Evolutionary conservation across 2,329 filamentous ascomycete genomes (phyloP).

Genomic region (Xylaria sp.): DNA sequence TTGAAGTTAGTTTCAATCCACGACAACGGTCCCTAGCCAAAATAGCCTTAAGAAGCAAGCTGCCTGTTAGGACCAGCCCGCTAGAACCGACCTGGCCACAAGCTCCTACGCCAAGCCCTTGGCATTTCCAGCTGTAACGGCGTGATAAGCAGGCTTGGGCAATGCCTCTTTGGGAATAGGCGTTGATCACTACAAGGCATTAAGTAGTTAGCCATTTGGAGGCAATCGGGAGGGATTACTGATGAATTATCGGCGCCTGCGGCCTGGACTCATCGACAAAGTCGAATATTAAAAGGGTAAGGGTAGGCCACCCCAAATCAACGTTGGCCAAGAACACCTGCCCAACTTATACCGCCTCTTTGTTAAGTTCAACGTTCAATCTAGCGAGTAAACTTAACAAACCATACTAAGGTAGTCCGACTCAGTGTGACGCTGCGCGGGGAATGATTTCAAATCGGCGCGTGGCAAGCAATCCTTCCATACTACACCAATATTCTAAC

Average conservation of each 20-base stretch:
- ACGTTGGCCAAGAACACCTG: slow-evolving; percentile 6
- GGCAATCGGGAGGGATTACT: slow-evolving; percentile 3
- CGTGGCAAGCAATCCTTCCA: not conserved
- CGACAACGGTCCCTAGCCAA: slow-evolving; percentile 5
- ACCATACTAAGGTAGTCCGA: slow-evolving; percentile 19
- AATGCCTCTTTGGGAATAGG: slow-evolving; percentile 5
- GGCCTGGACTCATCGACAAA: not conserved
- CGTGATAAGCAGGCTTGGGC: slow-evolving; percentile 17
- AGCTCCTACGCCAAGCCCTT: slow-evolving; percentile 20
- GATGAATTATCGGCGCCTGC: slow-evolving; percentile 11
- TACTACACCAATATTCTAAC: too few relatives aligned
- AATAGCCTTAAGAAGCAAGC: slow-evolving; percentile 17
- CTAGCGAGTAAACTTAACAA: too few relatives aligned
- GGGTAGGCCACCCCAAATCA: not conserved
- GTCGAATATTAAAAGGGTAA: slow-evolving; percentile 10
- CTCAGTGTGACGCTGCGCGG: slow-evolving; percentile 9
- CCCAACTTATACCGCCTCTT: slow-evolving; percentile 11
- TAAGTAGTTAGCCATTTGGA: not conserved
- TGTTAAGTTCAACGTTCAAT: slow-evolving; percentile 2
- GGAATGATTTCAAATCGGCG: slow-evolving; percentile 19
- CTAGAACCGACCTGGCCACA: slow-evolving; percentile 4
- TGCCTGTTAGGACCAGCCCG: not conserved
- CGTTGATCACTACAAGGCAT: not conserved
- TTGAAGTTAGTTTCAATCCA: slow-evolving; percentile 14
- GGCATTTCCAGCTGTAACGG: slow-evolving; percentile 13